Evolutionary conservation across 2,329 filamentous ascomycete genomes (phyloP), one percentile per base, ranked within the genome.

Genomic region (Fusarium begoniae): DNA sequence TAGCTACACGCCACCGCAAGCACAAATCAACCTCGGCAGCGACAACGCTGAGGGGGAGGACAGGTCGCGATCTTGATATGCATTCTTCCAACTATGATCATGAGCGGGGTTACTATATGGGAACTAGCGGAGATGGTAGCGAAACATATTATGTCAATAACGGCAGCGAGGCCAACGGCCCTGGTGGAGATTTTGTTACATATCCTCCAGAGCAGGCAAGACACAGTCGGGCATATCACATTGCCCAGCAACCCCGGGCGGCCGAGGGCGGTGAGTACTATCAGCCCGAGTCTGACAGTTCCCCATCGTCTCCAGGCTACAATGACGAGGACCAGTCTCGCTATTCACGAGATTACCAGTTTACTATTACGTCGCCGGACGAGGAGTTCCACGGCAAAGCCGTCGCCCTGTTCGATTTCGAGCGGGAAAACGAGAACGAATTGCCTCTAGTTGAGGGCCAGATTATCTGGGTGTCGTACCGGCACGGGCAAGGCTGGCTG

Each of bases 351-450:
- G 94, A 98, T 82, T 98, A 97, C 81, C 94, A 97, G 78, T 98
- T 98, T 81, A 97, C 94, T 24, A 97, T 98, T 77, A 96, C 94
- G 22, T 97, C 94, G 20, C 95, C 95, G 10, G 96, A 98, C 81
- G 96, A 98, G 83, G 95, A 98, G 82, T 98, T 98, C 90, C 95
- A 98, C 80, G 96, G 96, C 55, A 98, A 97, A 81, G 95, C 95
- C 17, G 94, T 99, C 35, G 96, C 96, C 12, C 87, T 99, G 28
- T 99, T 98, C 81, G 95, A 98, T 81, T 99, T 99, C 83, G 92
- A 92, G 77, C 90, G 95, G 38, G 96, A 98, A 82, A 98, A 98
- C 81, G 95, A 98, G 81, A 99, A 98, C 80, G 96, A 99, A 82
- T 85, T 99, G 65, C 94, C 95, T 8, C 85, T 99, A 53, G 91